Evolutionary conservation across 2,329 filamentous ascomycete genomes (phyloP).

Genomic region (Pestalotiopsis sp.): DNA sequence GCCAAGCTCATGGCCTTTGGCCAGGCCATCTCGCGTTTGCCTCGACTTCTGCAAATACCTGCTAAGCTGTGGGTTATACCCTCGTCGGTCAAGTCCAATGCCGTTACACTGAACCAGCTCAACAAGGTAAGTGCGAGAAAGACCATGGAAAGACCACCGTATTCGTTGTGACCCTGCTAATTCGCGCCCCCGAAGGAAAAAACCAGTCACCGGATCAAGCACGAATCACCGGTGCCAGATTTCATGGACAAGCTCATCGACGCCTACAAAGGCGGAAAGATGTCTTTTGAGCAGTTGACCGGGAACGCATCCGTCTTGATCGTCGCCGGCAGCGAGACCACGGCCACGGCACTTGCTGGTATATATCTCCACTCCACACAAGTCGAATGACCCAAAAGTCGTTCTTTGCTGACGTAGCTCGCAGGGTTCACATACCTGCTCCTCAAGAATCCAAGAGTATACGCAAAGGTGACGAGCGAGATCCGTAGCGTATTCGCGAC

Average conservation of each 20-base stretch:
- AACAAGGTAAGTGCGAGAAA: not conserved
- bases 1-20: not conserved
- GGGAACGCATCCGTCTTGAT: conserved; percentile 23
- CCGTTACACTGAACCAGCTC: not conserved
- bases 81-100: not conserved
- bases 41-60: not conserved
- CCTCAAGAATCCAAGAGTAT: not conserved
- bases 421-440: conserved; percentile 9
- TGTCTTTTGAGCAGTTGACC: conserved; percentile 17
- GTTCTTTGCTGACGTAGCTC: not conserved
- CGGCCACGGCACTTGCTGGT: conserved; percentile 22
- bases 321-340: conserved; percentile 21
- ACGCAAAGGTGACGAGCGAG: conserved; percentile 30
- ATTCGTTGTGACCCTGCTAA: not conserved
- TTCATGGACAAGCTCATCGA: conserved; percentile 25
- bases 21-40: not conserved
- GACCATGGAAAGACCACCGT: not conserved
- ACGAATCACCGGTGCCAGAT: conserved; percentile 17
- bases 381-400: not conserved
- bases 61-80: not conserved
- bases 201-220: conserved; percentile 18
- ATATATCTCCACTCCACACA: not conserved
- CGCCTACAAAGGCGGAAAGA: conserved; percentile 19
- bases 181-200: conserved; percentile 16
- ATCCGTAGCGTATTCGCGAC: conserved; percentile 38